phyloP scores from a whole-genome alignment of 768 basidiomycete species.

The Agrocybe pediades region DNA sequence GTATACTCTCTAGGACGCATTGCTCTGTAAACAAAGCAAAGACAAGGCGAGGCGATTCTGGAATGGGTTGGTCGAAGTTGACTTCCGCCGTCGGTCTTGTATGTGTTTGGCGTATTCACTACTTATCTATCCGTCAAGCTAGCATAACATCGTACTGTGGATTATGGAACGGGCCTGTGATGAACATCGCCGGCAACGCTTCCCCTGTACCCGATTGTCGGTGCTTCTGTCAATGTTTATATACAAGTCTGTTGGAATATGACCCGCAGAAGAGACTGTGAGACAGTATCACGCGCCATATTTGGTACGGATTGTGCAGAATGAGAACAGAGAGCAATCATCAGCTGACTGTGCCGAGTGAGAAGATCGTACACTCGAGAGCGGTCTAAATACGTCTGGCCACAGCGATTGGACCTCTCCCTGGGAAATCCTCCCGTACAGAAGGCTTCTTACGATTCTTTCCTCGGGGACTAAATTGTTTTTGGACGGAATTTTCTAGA shows the following conservation, averaged over 20 bases:
- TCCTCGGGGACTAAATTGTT: slow-evolving; percentile 5
- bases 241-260: slow-evolving; percentile 12
- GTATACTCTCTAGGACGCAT: too few species aligned
- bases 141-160: too few species aligned
- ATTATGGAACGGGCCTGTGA: too few species aligned
- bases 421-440: slow-evolving; percentile 2
- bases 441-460: neutral
- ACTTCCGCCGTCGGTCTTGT: too few species aligned
- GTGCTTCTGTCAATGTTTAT: neutral
- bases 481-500: slow-evolving; percentile 2
- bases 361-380: slow-evolving; percentile 17
- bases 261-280: slow-evolving; percentile 9
- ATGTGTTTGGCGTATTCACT: too few species aligned
- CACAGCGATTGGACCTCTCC: neutral
- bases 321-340: slow-evolving; percentile 10
- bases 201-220: neutral
- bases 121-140: too few species aligned
- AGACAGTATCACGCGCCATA: slow-evolving; percentile 22
- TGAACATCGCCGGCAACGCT: too few species aligned
- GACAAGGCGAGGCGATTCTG: too few species aligned
- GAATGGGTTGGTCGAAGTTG: too few species aligned
- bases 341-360: slow-evolving; percentile 23
- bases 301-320: slow-evolving; percentile 21
- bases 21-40: too few species aligned
- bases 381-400: slow-evolving; percentile 7